A percentile compares a stretch with the other conserved stretches of the same genome.
phyloP scores from a whole-genome alignment of 345 rosid genomes.

The Cardamine resedifolia region DNA sequence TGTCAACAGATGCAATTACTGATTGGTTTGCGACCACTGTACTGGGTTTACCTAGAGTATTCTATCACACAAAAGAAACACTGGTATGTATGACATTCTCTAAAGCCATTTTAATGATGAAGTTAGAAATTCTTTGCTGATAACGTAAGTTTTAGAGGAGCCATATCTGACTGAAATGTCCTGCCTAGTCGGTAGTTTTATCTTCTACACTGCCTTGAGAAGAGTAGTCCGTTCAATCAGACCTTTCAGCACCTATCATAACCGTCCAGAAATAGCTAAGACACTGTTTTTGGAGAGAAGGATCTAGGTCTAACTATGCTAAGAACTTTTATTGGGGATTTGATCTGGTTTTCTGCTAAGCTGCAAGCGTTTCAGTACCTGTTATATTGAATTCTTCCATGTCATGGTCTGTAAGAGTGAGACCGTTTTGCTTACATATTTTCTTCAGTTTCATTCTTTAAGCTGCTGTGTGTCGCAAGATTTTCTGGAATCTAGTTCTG shows the following conservation, averaged over 20 bases:
- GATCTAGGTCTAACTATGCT: conserved; percentile 15
- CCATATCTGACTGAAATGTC: conserved; percentile 12
- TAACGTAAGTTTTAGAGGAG: background rate
- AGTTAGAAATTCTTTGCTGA: background rate
- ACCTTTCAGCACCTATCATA: conserved; percentile 3
- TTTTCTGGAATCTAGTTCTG: conserved; percentile 3
- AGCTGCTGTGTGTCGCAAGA: background rate
- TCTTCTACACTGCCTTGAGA: conserved; percentile 12
- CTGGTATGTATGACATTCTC: conserved; percentile 48
- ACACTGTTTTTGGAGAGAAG: conserved; percentile 15
- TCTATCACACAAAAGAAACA: conserved; percentile 78
- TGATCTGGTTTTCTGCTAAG: conserved; percentile 9
- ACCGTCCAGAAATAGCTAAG: background rate
- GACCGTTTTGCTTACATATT: conserved; percentile 19
- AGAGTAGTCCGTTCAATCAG: background rate
- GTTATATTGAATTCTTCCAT: background rate
- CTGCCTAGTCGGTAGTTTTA: background rate
- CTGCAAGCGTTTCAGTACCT: background rate
- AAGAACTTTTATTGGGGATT: conserved; percentile 7
- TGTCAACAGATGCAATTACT: conserved; percentile 67
- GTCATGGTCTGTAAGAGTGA: conserved; percentile 14
- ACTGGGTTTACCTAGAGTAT: conserved; percentile 80
- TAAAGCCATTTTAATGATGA: background rate
- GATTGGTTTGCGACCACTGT: conserved; percentile 82
- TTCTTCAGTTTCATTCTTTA: conserved; percentile 10